Percentiles rank a stretch among this genome's conserved stretches.
Conservation (phyloP, 176 grass and related monocot species). For the Tuctoria greenei region DNA sequence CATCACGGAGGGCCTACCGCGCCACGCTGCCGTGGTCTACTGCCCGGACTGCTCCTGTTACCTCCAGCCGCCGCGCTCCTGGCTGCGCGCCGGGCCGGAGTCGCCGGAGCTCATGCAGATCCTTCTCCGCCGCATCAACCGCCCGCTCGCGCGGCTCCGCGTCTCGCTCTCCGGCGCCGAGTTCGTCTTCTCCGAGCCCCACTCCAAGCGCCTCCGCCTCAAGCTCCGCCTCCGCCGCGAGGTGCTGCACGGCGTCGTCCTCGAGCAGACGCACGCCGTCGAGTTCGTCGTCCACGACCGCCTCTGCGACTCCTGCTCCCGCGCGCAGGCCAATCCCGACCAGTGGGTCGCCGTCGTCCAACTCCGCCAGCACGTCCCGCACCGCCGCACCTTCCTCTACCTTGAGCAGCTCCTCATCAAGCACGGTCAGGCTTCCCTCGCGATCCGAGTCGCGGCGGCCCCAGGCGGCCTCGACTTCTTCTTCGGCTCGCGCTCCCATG, state of each 20-base stretch:
- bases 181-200: conserved; percentile 93
- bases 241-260: conserved; percentile 67
- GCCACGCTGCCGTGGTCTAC: conserved; percentile 33
- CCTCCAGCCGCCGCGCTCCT: conserved; percentile 38
- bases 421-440: conserved; percentile 65
- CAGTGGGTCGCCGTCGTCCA: conserved; percentile 78
- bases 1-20: conserved; percentile 34
- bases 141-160: conserved; percentile 56
- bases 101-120: conserved; percentile 83
- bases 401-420: conserved; percentile 86
- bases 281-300: conserved; percentile 83
- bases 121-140: conserved; percentile 70
- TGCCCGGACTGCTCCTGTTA: conserved; percentile 31
- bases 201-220: conserved; percentile 95
- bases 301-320: conserved; percentile 63
- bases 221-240: conserved; percentile 84
- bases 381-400: conserved; percentile 86
- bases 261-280: conserved; percentile 72
- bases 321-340: conserved; percentile 74
- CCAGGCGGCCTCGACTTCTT: conserved; percentile 78
- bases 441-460: conserved; percentile 52
- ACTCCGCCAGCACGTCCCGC: conserved; percentile 77
- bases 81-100: conserved; percentile 44
- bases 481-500: conserved; percentile 73
- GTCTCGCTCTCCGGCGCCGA: conserved; percentile 74